Base-by-base conservation (phyloP, 1,284 basidiomycete species). In the Cryptococcus deneoformans region DNA sequence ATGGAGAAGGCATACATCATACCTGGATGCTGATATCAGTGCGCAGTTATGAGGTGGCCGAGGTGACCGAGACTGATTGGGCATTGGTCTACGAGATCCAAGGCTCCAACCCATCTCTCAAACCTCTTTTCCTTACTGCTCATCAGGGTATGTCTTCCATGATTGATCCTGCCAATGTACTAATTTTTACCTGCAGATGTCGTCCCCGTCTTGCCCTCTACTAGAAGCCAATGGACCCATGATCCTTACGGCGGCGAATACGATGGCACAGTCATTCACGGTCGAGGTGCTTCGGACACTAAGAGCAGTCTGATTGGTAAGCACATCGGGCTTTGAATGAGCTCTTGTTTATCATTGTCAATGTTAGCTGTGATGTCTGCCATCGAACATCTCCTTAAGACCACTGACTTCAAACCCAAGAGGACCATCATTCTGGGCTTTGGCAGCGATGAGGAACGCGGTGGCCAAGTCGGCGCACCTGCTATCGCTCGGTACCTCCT, bases 81-180 rank as follows among this genome's bases (percentile, higher is more conserved):
- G 87, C 85, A 0, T 70, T 88, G 14, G 79, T 89, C 1, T 88
- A 83, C 67, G 81, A 82, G 12, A 86, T 85, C 82, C 70, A 78
- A 40, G 88, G 88, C 40, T 79, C 80, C 0, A 79, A 86, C 56
- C 43, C 68, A 0, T 69, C 73, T 9, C 76, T 87, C 55, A 86
- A 88, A 69, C 87, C 87, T 0, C 67, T 87, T 4, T 78, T 89
- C 47, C 75, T 90, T 37, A 81, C 83, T 16, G 85, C 80, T 1
- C 87, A 89, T 68, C 85, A 87, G 77, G 85, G 85, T 81, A 50
- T 20, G 70, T 61, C 29, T 29, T 29, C 29, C 29, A 29, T 29
- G 29, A 29, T 29, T 35, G 10, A 43, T 45, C 16, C 39, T 34
- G 2, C 11, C 11, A 11, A 9, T 49, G 35, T 8, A 20, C 29